These are phyloP conservation scores for Diaporthe aspalathi DNA, from an alignment of 2,329 filamentous ascomycete species.

Conservation along the genomic window DNA sequence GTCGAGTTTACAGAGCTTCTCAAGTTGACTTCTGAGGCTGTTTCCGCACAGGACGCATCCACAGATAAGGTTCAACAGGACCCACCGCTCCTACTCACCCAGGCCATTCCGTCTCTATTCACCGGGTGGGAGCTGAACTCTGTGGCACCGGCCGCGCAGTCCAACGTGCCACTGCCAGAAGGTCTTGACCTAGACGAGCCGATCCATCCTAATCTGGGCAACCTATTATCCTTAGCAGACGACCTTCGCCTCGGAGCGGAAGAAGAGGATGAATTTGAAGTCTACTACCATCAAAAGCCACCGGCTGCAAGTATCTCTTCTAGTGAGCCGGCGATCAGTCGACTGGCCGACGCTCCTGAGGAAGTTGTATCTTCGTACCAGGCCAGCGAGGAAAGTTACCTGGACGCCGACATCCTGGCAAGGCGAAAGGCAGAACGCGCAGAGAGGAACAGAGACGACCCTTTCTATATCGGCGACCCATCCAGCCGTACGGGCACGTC, in stretches of 20 bases:
- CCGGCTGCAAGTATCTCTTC: conserved; percentile 64
- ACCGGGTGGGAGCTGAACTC: conserved; percentile 90
- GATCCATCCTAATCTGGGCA: conserved; percentile 80
- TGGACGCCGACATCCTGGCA: conserved; percentile 79
- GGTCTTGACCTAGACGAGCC: conserved; percentile 83
- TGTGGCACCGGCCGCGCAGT: conserved; percentile 83
- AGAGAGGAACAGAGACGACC: conserved; percentile 90
- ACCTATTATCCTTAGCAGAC: conserved; percentile 72
- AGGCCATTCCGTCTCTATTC: conserved; percentile 91
- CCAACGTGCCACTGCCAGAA: conserved; percentile 83
- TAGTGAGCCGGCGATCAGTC: conserved; percentile 65
- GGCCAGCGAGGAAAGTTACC: conserved; percentile 70
- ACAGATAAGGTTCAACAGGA: conserved; percentile 68
- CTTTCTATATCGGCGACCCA: conserved; percentile 81
- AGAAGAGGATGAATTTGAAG: conserved; percentile 74
- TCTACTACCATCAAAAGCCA: conserved; percentile 71
- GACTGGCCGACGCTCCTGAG: conserved; percentile 58
- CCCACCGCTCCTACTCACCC: conserved; percentile 85
- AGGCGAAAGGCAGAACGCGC: conserved; percentile 79
- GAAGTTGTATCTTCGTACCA: conserved; percentile 67
- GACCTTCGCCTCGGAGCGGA: conserved; percentile 60
- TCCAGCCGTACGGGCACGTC: conserved; percentile 62
- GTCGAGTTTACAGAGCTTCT: conserved; percentile 93
- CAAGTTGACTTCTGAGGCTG: conserved; percentile 86
- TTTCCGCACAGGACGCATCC: conserved; percentile 71